These are phyloP conservation scores for Kentomonas sorsogonicus DNA, from an alignment of 208 protist species.

Conservation along the genomic window DNA sequence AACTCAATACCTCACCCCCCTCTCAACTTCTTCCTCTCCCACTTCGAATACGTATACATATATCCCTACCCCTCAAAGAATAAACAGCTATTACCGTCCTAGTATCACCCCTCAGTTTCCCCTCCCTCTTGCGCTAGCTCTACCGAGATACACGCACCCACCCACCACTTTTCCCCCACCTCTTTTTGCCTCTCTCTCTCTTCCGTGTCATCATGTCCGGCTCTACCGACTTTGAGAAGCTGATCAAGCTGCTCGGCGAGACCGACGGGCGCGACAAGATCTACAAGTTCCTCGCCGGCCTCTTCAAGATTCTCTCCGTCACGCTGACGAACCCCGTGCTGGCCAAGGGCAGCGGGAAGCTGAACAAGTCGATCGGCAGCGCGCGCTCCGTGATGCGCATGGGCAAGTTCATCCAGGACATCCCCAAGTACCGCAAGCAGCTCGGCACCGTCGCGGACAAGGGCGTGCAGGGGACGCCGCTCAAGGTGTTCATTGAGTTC, in stretches of 20 bases:
- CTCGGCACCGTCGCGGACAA: conserved; percentile 24
- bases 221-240: conserved; percentile 57
- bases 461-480: conserved; percentile 33
- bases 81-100: too few relatives aligned
- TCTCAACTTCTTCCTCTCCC: too few relatives aligned
- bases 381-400: conserved; percentile 87
- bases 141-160: too few relatives aligned
- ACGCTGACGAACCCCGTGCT: conserved; percentile 30
- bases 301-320: conserved; percentile 79
- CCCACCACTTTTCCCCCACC: neutral
- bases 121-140: too few relatives aligned
- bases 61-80: too few relatives aligned
- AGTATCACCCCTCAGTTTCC: too few relatives aligned
- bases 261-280: conserved; percentile 92
- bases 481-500: conserved; percentile 73
- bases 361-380: conserved; percentile 72
- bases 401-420: conserved; percentile 83
- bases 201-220: neutral
- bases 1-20: too few relatives aligned
- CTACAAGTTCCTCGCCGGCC: conserved; percentile 78
- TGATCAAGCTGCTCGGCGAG: conserved; percentile 79
- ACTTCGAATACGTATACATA: too few relatives aligned
- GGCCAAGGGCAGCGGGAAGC: conserved; percentile 37
- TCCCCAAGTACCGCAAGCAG: conserved; percentile 77
- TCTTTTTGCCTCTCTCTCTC: conserved; percentile 12